A percentile compares a stretch with the other conserved stretches of the same genome.
Evolutionary conservation across 257 asterid genomes (phyloP).

Genomic region (Jacaranda copaia): DNA sequence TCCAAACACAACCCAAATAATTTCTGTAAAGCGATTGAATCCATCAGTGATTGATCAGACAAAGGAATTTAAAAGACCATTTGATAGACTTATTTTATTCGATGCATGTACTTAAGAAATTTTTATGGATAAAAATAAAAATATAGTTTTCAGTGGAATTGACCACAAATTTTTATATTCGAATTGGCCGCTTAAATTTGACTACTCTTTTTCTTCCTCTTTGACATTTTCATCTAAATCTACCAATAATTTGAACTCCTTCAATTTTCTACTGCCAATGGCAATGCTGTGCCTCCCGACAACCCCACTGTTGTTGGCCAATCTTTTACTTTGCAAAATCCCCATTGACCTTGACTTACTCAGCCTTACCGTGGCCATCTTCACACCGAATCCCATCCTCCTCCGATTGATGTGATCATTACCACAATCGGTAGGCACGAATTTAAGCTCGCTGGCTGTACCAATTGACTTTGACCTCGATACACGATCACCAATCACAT

Average conservation of each 20-base stretch:
- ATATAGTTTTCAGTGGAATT: too few relatives aligned
- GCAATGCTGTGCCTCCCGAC: slow-evolving; percentile 33
- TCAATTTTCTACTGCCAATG: slow-evolving; percentile 41
- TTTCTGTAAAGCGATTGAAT: too few relatives aligned
- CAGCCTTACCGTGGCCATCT: slow-evolving; percentile 59
- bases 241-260: slow-evolving; percentile 58
- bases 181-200: too few relatives aligned
- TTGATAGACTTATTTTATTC: too few relatives aligned
- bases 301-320: slow-evolving; percentile 35
- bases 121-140: too few relatives aligned
- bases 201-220: background rate
- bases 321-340: slow-evolving; percentile 51
- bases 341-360: slow-evolving; percentile 80
- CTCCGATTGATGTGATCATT: slow-evolving; percentile 25
- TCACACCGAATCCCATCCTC: slow-evolving; percentile 59
- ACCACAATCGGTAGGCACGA: slow-evolving; percentile 44
- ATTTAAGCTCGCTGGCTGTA: slow-evolving; percentile 56
- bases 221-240: slow-evolving; percentile 37
- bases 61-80: too few relatives aligned
- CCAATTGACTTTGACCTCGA: slow-evolving; percentile 75
- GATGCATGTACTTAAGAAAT: too few relatives aligned
- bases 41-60: too few relatives aligned
- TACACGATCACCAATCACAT: slow-evolving; percentile 43
- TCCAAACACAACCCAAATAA: too few relatives aligned
- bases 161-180: background rate